Conservation (phyloP, 2,329 filamentous ascomycete species). For the Clarireedia homoeocarpa region DNA sequence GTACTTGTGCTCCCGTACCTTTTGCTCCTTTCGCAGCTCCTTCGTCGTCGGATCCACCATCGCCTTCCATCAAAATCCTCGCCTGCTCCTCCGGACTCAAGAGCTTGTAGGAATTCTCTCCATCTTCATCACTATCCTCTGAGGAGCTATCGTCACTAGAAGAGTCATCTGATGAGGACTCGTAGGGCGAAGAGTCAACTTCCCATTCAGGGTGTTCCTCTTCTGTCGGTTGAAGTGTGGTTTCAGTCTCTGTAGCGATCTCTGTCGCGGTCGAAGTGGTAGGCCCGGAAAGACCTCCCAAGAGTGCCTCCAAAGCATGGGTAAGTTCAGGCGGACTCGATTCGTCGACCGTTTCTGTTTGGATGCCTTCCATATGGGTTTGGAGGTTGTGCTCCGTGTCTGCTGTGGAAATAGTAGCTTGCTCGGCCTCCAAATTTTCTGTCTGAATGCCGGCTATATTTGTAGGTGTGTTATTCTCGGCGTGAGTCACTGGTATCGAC, state of each 20-base stretch:
- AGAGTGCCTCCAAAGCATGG: conserved; percentile 24
- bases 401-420: not conserved
- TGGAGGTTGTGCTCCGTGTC: not conserved
- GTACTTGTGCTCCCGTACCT: conserved; percentile 43
- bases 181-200: conserved; percentile 67
- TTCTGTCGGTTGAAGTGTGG: conserved; percentile 9
- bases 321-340: conserved; percentile 18
- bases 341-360: not conserved
- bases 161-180: conserved; percentile 53
- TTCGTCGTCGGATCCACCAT: conserved; percentile 73
- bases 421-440: too few relatives aligned
- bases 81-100: conserved; percentile 77
- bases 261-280: not conserved
- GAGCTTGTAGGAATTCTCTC: conserved; percentile 57
- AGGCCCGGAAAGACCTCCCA: conserved; percentile 20
- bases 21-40: conserved; percentile 40
- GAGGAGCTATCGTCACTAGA: conserved; percentile 48
- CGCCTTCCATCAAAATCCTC: conserved; percentile 75
- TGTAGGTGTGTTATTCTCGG: too few relatives aligned
- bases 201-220: conserved; percentile 71
- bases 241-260: not conserved
- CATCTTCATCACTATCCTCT: conserved; percentile 45
- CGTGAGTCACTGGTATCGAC: too few relatives aligned
- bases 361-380: not conserved
- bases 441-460: too few relatives aligned